phyloP scores from a whole-genome alignment of 2,329 filamentous ascomycete species.

The Cryphonectria parasitica region DNA sequence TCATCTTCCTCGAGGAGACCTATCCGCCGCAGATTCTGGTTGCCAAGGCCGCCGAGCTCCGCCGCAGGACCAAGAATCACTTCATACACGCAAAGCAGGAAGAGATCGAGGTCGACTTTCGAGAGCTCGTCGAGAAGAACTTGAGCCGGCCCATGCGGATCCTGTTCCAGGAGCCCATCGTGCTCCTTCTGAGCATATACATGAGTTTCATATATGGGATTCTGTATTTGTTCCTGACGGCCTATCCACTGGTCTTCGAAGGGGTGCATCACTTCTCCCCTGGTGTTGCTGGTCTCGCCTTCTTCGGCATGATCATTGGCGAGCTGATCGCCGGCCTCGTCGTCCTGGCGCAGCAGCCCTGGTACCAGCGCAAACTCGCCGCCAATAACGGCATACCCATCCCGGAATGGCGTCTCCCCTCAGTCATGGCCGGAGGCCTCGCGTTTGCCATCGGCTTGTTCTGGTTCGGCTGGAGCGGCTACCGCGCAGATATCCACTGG shows the following conservation, averaged over 20 bases:
- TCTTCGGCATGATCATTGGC: constrained; percentile 82
- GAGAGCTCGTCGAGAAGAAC: constrained; percentile 67
- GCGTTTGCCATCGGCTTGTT: constrained; percentile 69
- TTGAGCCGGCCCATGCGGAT: constrained; percentile 68
- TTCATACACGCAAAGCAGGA: constrained; percentile 73
- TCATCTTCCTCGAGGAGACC: constrained; percentile 69
- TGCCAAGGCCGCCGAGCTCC: constrained; percentile 62
- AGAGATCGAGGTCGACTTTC: constrained; percentile 69
- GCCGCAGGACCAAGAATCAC: constrained; percentile 69
- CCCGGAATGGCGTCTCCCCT: constrained; percentile 69
- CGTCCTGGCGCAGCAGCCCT: constrained; percentile 66
- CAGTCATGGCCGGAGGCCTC: constrained; percentile 62
- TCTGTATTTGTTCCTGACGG: constrained; percentile 84
- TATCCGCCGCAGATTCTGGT: constrained; percentile 71
- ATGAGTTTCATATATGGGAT: constrained; percentile 77
- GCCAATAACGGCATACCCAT: constrained; percentile 69
- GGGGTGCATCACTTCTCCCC: constrained; percentile 69
- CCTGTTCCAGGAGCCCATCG: constrained; percentile 71
- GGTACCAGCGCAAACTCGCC: constrained; percentile 69
- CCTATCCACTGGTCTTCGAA: constrained; percentile 81
- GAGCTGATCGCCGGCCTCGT: constrained; percentile 68
- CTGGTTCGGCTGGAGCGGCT: constrained; percentile 76
- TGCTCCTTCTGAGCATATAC: constrained; percentile 69
- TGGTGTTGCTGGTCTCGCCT: constrained; percentile 76
- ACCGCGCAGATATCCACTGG: constrained; percentile 61